Evolutionary conservation across 2,329 filamentous ascomycete genomes (phyloP), one percentile per base, ranked within the genome.

Genomic region (Graphilbum ipis-grandicollis): DNA sequence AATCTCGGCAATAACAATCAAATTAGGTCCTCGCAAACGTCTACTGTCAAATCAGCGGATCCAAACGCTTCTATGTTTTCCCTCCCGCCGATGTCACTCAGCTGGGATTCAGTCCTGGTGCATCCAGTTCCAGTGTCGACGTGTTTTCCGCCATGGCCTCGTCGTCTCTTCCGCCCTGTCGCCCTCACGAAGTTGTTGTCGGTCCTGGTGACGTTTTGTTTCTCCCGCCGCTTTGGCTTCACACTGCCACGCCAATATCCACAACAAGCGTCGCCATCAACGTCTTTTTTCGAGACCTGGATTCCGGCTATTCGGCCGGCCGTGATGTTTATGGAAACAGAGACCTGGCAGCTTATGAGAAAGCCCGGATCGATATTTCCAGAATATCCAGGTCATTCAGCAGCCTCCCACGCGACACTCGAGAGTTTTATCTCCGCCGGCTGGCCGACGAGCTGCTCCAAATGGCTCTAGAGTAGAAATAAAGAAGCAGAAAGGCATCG

Each of bases 241-340:
- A 93, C 53, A 78, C 83, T 1, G 77, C 75, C 2, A 64, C 67
- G 1, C 75, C 78, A 1, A 62, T 55, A 1, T 57, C 66, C 8
- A 52, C 60, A 32, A 53, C 72, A 41, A 85, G 81, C 46, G 63
- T 93, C 8, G 82, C 82, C 1, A 75, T 93, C n/a, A 93, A 93
- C 51, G 69, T 88, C 21, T 93, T 93, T 60, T 93, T 92, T 58
- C 72, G 75, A 31, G 77, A 75, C 42, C 60, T 90, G 9, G 59
- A 73, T 3, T 59, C 52, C 3, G 73, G 69, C 1, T 90, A 90
- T 52, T 74, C 82, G 1, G 54, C 66, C 1, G 84, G 85, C 1
- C 69, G 75, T 44, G 85, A 93, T 52, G 78, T 93, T 0, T 93
- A 93, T 50, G 85, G 82, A 2, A 93, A 93, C 50, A 66, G 83